Base-by-base conservation (phyloP, 2,329 filamentous ascomycete genomes). In the Emergomyces pasteurianus region DNA sequence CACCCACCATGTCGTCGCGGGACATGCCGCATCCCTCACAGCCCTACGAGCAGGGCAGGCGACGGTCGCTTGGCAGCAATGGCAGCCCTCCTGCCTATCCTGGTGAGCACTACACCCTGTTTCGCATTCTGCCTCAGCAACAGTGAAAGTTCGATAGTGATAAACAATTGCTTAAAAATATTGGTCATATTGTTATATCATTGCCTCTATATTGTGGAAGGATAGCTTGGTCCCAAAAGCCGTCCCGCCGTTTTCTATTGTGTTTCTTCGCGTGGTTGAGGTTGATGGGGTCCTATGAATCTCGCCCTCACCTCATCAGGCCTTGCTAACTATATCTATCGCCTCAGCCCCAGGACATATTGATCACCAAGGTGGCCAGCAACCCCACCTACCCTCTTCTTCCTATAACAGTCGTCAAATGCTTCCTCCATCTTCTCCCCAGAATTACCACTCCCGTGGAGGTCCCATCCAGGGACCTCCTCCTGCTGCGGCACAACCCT, bases 401-500 rank as follows among this genome's bases (percentile, higher is more conserved):
- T 62, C 73, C 6, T 72, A 76, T 65, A 69, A 68, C 43, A 70
- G 64, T 65, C 76, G 76, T 60, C 75, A 76, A 63, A 81, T 81
- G 78, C 78, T 76, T 66, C 79, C 79, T 56, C 79, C 79, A 12
- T 79, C 78, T 36, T 78, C 79, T 54, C 78, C 79, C 34, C 78
- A 77, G 66, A 74, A 76, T 58, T 78, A 77, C 67, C 71, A 72
- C 42, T 74, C 76, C 53, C 75, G 75, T 64, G 69, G 69, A 38
- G 71, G 72, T 62, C 70, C 76, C 31, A 74, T 70, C 63, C 75
- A 72, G 61, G 72, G 65, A 66, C 71, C 71, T 61, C 75, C 70
- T 60, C 71, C 71, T 61, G 69, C 74, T 34, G 68, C 75, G n/a
- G n/a, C n/a, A 58, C 71, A 72, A 36, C 57, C 63, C 18, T 64